Conservation (phyloP, 2,329 filamentous ascomycete genomes). For the Rugonectria rugulosa region DNA sequence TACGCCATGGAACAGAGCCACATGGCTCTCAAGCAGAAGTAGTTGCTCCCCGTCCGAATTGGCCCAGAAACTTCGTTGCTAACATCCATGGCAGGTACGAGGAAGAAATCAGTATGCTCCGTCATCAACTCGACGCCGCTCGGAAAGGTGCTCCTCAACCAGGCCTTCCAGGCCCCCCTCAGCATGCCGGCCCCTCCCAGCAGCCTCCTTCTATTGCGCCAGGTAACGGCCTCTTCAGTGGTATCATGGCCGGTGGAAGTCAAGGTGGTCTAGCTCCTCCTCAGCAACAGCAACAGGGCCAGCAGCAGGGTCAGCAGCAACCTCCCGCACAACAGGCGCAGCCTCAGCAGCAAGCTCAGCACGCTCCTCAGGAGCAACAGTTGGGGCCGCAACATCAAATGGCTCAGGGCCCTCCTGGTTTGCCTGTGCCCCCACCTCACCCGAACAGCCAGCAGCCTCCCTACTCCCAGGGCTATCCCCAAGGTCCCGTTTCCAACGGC, state of each 20-base stretch:
- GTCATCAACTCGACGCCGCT: constrained; percentile 83
- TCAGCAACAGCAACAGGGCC: constrained; percentile 66
- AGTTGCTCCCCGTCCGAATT: constrained; percentile 26
- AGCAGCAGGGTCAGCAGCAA: constrained; percentile 65
- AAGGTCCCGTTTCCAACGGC: constrained; percentile 67
- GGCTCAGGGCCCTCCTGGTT: constrained; percentile 77
- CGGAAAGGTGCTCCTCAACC: constrained; percentile 68
- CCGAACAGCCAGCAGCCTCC: constrained; percentile 72
- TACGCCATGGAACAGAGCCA: constrained; percentile 93
- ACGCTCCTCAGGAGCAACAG: constrained; percentile 74
- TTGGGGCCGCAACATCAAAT: constrained; percentile 61
- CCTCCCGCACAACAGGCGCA: constrained; percentile 49
- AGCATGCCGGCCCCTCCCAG: constrained; percentile 81
- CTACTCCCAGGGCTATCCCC: constrained; percentile 75
- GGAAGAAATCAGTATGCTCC: constrained; percentile 84
- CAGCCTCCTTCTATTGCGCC: constrained; percentile 89
- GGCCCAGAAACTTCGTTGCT: background rate
- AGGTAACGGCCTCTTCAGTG: constrained; percentile 91
- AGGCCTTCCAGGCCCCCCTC: constrained; percentile 71
- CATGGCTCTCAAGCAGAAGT: constrained; percentile 91
- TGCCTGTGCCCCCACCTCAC: constrained; percentile 64
- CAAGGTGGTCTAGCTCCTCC: constrained; percentile 87
- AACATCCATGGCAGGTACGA: constrained; percentile 76
- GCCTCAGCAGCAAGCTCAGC: constrained; percentile 45
- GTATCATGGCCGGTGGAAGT: constrained; percentile 90